These are phyloP conservation scores for Gastrolobium bilobum DNA, from an alignment of 306 rosid species.

Conservation along the genomic window DNA sequence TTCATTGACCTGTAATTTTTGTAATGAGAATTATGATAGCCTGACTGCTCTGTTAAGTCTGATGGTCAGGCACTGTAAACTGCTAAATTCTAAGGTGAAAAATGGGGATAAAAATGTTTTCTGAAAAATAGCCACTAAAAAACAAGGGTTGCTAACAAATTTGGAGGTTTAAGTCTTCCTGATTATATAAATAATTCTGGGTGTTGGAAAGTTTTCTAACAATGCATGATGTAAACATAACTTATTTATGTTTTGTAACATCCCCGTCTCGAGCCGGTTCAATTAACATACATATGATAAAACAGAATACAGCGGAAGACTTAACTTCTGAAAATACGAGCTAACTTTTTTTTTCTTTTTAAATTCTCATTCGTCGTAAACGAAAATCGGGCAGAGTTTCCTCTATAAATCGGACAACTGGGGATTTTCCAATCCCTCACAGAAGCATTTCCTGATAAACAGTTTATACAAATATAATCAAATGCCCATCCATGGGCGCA, in stretches of 20 bases:
- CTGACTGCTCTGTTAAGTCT: not conserved
- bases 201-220: not conserved
- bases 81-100: not conserved
- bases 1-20: not conserved
- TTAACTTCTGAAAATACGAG: too few species aligned
- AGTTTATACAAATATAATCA: too few species aligned
- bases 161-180: not conserved
- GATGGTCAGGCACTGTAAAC: not conserved
- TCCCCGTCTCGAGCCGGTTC: too few species aligned
- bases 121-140: not conserved
- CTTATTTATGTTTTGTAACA: not conserved
- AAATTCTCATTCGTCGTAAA: too few species aligned
- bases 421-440: too few species aligned
- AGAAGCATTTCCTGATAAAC: too few species aligned
- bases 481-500: too few species aligned
- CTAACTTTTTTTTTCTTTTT: too few species aligned
- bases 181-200: constrained; percentile 7
- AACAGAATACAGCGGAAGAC: too few species aligned
- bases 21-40: constrained; percentile 5
- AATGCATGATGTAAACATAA: not conserved
- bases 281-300: too few species aligned
- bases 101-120: not conserved
- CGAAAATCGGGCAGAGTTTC: too few species aligned
- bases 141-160: constrained; percentile 8
- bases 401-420: too few species aligned